These are phyloP conservation scores for Hortaea sp. DNA, from an alignment of 2,329 filamentous ascomycete genomes.

Conservation along the genomic window DNA sequence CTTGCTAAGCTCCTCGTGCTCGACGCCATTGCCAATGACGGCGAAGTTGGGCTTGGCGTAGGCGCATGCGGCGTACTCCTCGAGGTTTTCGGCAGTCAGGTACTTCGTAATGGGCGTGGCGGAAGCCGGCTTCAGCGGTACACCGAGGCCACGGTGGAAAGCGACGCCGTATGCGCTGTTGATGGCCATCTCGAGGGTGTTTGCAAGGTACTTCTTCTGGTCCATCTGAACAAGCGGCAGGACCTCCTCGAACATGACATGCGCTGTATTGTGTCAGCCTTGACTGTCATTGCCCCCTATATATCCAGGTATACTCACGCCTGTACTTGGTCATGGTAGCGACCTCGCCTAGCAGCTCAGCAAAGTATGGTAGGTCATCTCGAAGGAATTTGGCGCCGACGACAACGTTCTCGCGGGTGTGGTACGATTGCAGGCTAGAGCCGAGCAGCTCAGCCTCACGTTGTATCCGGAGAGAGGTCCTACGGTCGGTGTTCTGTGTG, in stretches of 20 bases:
- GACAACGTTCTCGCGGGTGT: conserved; percentile 87
- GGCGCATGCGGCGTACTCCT: conserved; percentile 64
- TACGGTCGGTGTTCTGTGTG: conserved; percentile 66
- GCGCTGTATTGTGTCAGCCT: conserved; percentile 44
- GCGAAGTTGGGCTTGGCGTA: conserved; percentile 89
- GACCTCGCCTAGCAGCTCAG: conserved; percentile 89
- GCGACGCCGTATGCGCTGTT: conserved; percentile 79
- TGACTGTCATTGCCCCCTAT: neutral
- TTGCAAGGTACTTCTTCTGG: conserved; percentile 60
- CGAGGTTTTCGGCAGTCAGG: conserved; percentile 63
- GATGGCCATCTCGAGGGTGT: conserved; percentile 60
- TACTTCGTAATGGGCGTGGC: conserved; percentile 68
- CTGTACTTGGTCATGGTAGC: conserved; percentile 79
- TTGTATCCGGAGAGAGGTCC: conserved; percentile 84
- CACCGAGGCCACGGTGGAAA: conserved; percentile 88
- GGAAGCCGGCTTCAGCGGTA: conserved; percentile 62
- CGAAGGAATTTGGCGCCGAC: conserved; percentile 91
- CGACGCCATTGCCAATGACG: conserved; percentile 79
- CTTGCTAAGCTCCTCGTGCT: conserved; percentile 64
- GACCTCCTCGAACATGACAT: conserved; percentile 87
- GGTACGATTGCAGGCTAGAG: conserved; percentile 75
- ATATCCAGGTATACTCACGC: conserved; percentile 32
- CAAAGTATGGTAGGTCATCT: conserved; percentile 93
- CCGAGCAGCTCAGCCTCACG: conserved; percentile 94
- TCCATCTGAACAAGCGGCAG: conserved; percentile 64